These are phyloP conservation scores for Aspergillus taichungensis DNA, from an alignment of 495 filamentous ascomycete species.

Conservation along the genomic window DNA sequence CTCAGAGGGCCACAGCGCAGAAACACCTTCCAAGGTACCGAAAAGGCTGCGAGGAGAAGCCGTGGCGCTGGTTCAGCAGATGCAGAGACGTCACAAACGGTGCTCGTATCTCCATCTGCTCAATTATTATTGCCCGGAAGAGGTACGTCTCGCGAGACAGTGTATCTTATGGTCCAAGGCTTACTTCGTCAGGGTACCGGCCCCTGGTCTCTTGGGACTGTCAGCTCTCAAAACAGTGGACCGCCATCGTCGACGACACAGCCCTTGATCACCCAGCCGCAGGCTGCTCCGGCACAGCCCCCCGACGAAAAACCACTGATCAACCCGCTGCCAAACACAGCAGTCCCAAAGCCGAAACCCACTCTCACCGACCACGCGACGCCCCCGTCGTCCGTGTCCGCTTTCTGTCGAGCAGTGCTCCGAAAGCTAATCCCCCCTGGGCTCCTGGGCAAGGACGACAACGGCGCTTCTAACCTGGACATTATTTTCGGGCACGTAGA, in stretches of 20 bases:
- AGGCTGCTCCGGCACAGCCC: constrained; percentile 2
- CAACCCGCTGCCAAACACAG: background rate
- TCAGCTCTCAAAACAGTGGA: constrained; percentile 7
- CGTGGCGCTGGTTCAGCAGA: constrained; percentile 49
- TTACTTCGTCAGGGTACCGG: constrained; percentile 19
- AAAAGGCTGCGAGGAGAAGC: constrained; percentile 63
- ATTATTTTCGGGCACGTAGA: constrained; percentile 59
- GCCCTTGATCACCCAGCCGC: constrained; percentile 24
- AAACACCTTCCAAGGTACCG: constrained; percentile 44
- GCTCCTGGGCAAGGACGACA: constrained; percentile 59
- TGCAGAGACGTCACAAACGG: constrained; percentile 62
- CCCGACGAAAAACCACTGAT: background rate
- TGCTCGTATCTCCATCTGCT: constrained; percentile 73
- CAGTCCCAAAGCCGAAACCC: constrained; percentile 11
- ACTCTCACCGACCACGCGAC: constrained; percentile 64
- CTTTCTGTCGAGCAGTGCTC: constrained; percentile 77
- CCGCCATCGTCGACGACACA: constrained; percentile 13
- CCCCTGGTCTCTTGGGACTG: constrained; percentile 20
- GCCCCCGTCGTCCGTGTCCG: constrained; percentile 61
- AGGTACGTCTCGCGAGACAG: constrained; percentile 29
- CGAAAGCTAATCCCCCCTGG: constrained; percentile 62
- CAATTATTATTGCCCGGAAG: constrained; percentile 66
- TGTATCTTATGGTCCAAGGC: background rate
- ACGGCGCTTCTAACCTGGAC: constrained; percentile 47
- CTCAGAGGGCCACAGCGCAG: too few relatives aligned